Conservation (phyloP, 2,329 filamentous ascomycete genomes). For the Claviceps quebecensis region DNA sequence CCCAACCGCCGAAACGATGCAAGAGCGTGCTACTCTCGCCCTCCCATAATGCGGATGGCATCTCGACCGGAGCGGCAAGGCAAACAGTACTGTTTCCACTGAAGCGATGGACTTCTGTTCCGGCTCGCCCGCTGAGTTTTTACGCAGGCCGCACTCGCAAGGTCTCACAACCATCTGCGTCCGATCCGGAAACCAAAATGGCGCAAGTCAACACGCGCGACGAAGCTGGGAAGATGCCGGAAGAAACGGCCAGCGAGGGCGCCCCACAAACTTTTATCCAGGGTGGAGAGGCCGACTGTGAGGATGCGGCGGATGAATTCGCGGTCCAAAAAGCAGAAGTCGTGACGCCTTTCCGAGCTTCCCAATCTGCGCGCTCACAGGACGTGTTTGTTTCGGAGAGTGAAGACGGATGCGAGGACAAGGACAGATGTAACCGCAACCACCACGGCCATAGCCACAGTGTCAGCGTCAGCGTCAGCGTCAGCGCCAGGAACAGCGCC, state of each 20-base stretch:
- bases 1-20: slow-evolving; percentile 22
- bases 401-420: no score
- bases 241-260: background rate
- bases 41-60: slow-evolving; percentile 12
- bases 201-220: background rate
- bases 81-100: slow-evolving; percentile 19
- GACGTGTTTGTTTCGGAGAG: slow-evolving; percentile 25
- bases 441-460: no score
- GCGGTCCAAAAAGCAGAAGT: slow-evolving; percentile 44
- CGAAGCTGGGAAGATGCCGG: background rate
- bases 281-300: slow-evolving; percentile 5
- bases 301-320: slow-evolving; percentile 29
- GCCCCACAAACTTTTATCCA: background rate
- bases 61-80: slow-evolving; percentile 6
- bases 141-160: background rate
- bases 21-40: slow-evolving; percentile 26
- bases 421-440: no score
- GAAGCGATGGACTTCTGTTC: slow-evolving; percentile 36
- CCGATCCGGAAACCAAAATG: background rate
- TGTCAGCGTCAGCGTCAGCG: no score
- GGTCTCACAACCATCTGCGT: background rate
- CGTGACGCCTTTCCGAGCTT: slow-evolving; percentile 41
- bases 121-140: slow-evolving; percentile 19
- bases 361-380: slow-evolving; percentile 37
- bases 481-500: no score